phyloP scores from a whole-genome alignment of 78 protist genomes.

The Planoprotostelium fungivorum region DNA sequence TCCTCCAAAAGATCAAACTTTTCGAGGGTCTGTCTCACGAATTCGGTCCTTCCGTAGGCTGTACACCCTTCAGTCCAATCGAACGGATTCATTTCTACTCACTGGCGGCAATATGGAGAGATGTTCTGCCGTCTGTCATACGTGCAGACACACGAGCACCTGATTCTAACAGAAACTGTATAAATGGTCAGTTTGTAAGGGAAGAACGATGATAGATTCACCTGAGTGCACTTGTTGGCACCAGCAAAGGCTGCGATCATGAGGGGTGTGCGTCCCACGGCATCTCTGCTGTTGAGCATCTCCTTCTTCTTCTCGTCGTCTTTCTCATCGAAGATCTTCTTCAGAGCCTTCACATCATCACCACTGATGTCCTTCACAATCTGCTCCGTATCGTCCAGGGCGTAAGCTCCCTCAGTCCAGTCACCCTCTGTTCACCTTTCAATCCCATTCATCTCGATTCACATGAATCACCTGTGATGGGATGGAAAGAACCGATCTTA shows the following conservation, averaged over 20 bases:
- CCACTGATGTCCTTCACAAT: not conserved
- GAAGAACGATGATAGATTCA: not conserved
- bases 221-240: not conserved
- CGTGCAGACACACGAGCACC: not conserved
- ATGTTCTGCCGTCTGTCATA: not conserved
- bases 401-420: not conserved
- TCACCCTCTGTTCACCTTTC: not conserved
- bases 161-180: not conserved
- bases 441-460: not conserved
- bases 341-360: not conserved
- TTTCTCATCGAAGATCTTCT: not conserved
- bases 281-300: not conserved
- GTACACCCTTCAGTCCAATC: not conserved
- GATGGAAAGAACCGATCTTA: conserved; percentile 22
- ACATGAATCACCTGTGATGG: conserved; percentile 12
- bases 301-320: not conserved
- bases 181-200: not conserved
- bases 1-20: not conserved
- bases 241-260: not conserved
- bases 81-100: no score
- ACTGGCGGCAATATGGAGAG: not conserved
- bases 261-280: not conserved
- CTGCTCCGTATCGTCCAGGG: not conserved
- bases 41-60: not conserved
- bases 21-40: not conserved